Evolutionary conservation across 176 grass and related monocot species (phyloP).

Genomic region (Miscanthus lutarioriparius): DNA sequence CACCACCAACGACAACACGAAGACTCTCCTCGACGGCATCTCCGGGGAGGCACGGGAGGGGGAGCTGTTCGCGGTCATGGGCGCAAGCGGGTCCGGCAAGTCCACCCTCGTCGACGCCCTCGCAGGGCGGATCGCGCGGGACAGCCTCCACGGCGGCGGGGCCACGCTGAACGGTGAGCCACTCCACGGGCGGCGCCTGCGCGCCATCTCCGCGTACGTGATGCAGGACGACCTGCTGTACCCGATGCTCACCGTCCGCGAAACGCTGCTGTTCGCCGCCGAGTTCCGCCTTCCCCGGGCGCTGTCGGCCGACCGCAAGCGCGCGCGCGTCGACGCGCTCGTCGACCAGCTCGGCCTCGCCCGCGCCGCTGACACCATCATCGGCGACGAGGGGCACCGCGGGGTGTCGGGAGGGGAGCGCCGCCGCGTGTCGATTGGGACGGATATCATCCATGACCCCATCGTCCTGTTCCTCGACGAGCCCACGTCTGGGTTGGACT

Average conservation of each 20-base stretch:
- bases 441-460: conserved; percentile 83
- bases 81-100: conserved; percentile 84
- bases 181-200: conserved; percentile 54
- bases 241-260: conserved; percentile 89
- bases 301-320: conserved; percentile 52
- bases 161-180: conserved; percentile 68
- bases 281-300: conserved; percentile 78
- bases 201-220: conserved; percentile 76
- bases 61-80: conserved; percentile 80
- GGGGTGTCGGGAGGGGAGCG: conserved; percentile 85
- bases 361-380: conserved; percentile 73
- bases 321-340: conserved; percentile 61
- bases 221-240: conserved; percentile 96
- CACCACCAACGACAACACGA: neutral
- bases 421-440: conserved; percentile 73
- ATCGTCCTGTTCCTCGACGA: conserved; percentile 95
- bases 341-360: conserved; percentile 77
- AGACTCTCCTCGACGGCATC: conserved; percentile 59
- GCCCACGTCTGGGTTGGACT: conserved; percentile 84
- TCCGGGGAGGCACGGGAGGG: conserved; percentile 66
- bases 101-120: conserved; percentile 87
- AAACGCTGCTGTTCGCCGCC: conserved; percentile 79
- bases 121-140: conserved; percentile 51
- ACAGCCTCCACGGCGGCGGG: conserved; percentile 49
- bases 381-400: conserved; percentile 89